Evolutionary conservation across 2,329 filamentous ascomycete species (phyloP).

Genomic region (Exophiala bonariae): DNA sequence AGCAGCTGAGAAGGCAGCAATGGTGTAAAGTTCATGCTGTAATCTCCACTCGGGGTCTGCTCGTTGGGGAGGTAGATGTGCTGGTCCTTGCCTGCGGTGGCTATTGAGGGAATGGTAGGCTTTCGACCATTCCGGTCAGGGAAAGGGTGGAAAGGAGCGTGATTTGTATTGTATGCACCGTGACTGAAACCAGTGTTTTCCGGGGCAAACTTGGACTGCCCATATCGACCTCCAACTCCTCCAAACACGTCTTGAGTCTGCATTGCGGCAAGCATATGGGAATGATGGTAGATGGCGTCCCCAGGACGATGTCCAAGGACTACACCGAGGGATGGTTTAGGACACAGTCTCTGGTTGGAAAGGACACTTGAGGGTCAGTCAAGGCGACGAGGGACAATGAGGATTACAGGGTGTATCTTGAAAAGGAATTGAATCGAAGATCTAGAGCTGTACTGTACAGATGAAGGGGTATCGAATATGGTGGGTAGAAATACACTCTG

Average conservation of each 20-base stretch:
- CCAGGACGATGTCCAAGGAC: conserved; percentile 22
- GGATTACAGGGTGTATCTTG: too few relatives aligned
- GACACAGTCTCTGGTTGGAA: too few relatives aligned
- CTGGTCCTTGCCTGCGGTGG: conserved; percentile 69
- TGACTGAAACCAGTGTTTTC: conserved; percentile 89
- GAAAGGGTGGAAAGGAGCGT: conserved; percentile 70
- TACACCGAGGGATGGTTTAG: neutral
- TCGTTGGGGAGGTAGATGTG: conserved; percentile 64
- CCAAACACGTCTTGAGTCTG: conserved; percentile 69
- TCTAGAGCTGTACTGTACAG: too few relatives aligned
- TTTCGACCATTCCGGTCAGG: conserved; percentile 83
- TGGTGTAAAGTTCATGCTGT: conserved; percentile 98
- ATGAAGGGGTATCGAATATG: conserved; percentile 1
- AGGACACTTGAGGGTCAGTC: too few relatives aligned
- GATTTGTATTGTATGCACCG: conserved; percentile 85
- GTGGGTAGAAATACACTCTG: neutral
- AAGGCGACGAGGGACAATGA: conserved; percentile 7
- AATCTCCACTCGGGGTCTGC: conserved; percentile 80
- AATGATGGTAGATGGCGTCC: conserved; percentile 17
- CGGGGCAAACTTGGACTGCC: conserved; percentile 60
- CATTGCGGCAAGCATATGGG: conserved; percentile 66
- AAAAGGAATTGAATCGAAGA: too few relatives aligned
- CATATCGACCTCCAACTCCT: conserved; percentile 23
- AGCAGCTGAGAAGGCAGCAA: conserved; percentile 91
- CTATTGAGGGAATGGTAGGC: conserved; percentile 84